Conservation (phyloP, 2,329 filamentous ascomycete genomes). For the Ceratocystiopsis minuta region DNA sequence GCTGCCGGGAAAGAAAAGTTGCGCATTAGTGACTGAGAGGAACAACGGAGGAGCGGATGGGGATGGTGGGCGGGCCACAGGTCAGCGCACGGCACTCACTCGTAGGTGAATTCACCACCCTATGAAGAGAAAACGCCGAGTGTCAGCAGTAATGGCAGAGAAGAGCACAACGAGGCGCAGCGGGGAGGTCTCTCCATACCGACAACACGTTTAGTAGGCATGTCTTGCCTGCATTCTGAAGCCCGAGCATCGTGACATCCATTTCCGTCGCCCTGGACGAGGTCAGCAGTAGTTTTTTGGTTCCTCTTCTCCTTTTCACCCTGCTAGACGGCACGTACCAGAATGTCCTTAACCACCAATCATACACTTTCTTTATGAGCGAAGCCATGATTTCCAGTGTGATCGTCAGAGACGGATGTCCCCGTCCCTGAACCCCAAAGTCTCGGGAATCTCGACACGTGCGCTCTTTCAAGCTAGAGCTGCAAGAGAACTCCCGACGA, state of each 20-base stretch:
- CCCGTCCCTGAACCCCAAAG: too few relatives aligned
- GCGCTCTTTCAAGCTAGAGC: too few relatives aligned
- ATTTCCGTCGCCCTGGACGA: constrained; percentile 79
- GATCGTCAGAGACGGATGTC: not conserved
- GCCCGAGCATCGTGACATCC: constrained; percentile 97
- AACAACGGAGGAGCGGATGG: not conserved
- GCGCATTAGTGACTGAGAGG: too few relatives aligned
- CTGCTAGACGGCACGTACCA: constrained; percentile 42
- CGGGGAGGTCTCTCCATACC: constrained; percentile 40
- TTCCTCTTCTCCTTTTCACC: not conserved
- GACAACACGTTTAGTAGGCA: constrained; percentile 84
- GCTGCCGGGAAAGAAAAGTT: constrained; percentile 26
- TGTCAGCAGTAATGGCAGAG: constrained; percentile 3
- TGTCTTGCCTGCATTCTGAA: constrained; percentile 97
- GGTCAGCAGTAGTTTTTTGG: not conserved
- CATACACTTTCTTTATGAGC: constrained; percentile 86
- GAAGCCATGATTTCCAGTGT: constrained; percentile 52
- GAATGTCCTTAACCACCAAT: constrained; percentile 94
- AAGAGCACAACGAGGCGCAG: not conserved
- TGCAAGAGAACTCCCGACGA: too few relatives aligned
- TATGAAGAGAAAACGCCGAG: constrained; percentile 19
- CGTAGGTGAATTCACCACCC: constrained; percentile 96
- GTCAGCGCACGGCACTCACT: constrained; percentile 44
- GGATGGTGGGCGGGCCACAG: not conserved
- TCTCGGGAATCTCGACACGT: too few relatives aligned